phyloP scores from a whole-genome alignment of 208 protist species.

The Histomonas meleagridis region DNA sequence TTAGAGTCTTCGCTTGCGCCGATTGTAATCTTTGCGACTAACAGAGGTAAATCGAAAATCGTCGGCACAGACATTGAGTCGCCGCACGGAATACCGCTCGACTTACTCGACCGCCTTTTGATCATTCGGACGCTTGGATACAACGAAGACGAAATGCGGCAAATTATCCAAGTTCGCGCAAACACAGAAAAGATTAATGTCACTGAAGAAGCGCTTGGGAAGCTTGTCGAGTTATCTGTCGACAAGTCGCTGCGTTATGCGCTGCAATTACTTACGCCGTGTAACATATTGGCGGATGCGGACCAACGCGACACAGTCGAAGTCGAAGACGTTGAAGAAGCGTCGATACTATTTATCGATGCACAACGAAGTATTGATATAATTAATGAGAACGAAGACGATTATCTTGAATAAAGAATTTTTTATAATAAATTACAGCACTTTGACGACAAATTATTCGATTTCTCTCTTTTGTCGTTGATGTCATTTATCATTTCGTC shows the following conservation, averaged over 20 bases:
- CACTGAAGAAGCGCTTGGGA: constrained; percentile 68
- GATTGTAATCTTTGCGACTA: constrained; percentile 99
- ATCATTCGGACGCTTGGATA: constrained; percentile 94
- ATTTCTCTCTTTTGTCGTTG: no score
- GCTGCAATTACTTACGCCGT: constrained; percentile 87
- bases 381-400: background rate
- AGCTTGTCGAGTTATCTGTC: constrained; percentile 73
- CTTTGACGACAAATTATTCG: no score
- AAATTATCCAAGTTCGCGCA: constrained; percentile 55
- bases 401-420: background rate
- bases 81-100: constrained; percentile 82
- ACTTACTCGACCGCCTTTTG: constrained; percentile 95
- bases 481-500: no score
- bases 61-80: constrained; percentile 32
- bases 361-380: background rate
- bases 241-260: constrained; percentile 82
- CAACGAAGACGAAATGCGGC: constrained; percentile 75
- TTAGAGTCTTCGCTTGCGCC: constrained; percentile 94
- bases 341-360: constrained; percentile 14
- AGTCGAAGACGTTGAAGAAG: background rate
- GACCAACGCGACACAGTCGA: background rate
- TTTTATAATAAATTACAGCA: no score
- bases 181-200: constrained; percentile 72
- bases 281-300: constrained; percentile 36
- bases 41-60: constrained; percentile 79